These are phyloP conservation scores for Suillus lakei DNA, from an alignment of 768 basidiomycete species.

Conservation along the genomic window DNA sequence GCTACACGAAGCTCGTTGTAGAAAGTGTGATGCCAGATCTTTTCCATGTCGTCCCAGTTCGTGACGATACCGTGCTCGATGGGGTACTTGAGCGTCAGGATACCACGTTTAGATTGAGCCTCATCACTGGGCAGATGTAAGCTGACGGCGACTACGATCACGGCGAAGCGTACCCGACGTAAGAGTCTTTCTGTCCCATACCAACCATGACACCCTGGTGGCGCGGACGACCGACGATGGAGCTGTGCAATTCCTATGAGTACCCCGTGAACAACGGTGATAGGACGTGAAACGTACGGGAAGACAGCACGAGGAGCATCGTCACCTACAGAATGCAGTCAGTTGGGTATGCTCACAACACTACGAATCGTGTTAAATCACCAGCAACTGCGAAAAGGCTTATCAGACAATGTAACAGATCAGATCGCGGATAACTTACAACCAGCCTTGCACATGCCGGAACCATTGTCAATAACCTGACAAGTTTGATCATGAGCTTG, in stretches of 20 bases:
- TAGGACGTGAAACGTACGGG: slow-evolving; percentile 66
- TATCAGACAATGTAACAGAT: slow-evolving; percentile 23
- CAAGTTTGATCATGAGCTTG: slow-evolving; percentile 8
- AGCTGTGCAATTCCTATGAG: slow-evolving; percentile 47
- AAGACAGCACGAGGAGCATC: slow-evolving; percentile 93
- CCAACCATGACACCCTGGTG: slow-evolving; percentile 97
- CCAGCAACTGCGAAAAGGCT: slow-evolving; percentile 59
- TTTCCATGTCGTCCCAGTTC: slow-evolving; percentile 99
- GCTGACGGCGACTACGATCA: slow-evolving; percentile 1
- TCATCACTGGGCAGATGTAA: slow-evolving; percentile 63
- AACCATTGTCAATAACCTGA: slow-evolving; percentile 91
- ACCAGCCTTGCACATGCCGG: slow-evolving; percentile 99
- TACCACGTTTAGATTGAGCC: slow-evolving; percentile 94
- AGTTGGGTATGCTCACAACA: neutral
- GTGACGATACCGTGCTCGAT: slow-evolving; percentile 95
- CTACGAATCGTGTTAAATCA: slow-evolving; percentile 26
- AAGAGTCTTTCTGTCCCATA: slow-evolving; percentile 96
- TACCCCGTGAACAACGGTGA: neutral
- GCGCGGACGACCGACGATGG: slow-evolving; percentile 93
- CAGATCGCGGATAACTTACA: slow-evolving; percentile 56
- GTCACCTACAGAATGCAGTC: slow-evolving; percentile 58
- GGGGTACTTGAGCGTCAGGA: slow-evolving; percentile 90
- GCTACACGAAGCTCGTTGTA: slow-evolving; percentile 84
- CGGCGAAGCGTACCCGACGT: slow-evolving; percentile 70
- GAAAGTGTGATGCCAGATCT: slow-evolving; percentile 98